Evolutionary conservation across 371 early-diverging fungal species (phyloP), one percentile per base, ranked within the genome.

Genomic region (Rhizopus delemar): DNA sequence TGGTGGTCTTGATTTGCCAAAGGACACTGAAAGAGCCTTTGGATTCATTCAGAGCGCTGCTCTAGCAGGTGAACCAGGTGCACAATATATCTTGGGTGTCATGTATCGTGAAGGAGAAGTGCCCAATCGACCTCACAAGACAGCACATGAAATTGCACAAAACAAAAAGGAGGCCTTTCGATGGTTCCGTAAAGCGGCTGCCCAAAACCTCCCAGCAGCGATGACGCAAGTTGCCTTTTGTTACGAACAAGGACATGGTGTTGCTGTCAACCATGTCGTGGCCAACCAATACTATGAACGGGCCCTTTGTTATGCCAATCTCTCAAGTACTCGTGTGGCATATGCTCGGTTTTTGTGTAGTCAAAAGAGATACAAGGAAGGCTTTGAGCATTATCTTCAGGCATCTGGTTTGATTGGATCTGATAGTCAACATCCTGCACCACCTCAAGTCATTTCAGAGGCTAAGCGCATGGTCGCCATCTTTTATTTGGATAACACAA

Each of bases 211-310:
- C 56, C 75, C 80, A 3, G 56, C 86, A 6, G 89, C 92, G 11
- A 78, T 87, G 55, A 85, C 87, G 55, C 86, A 86, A 31, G 68
- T 90, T 12, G 93, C 89, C 0, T 75, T 81, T 54, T 86, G 83
- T 22, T 91, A 86, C 57, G 82, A 86, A 34, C 75, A 90, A 58
- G 93, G 92, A 7, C 65, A 86, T 33, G 90, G 92, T 22, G 80
- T 87, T 5, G 65, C 77, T 15, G 66, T 76, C 49, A 79, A 87
- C 53, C 41, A 59, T 16, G 51, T 56, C 3, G 56, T 69, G 8
- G 85, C 87, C 1, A 57, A 69, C 6, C 76, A 86, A 53, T 92
- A 89, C 75, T 94, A 92, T 74, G 81, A 78, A 51, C 67, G 73
- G 33, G 83, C 86, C 4, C 80, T 87, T 3, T 73, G 63, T 7